phyloP scores from a whole-genome alignment of 257 asterid species.

The Solanum verrucosum region DNA sequence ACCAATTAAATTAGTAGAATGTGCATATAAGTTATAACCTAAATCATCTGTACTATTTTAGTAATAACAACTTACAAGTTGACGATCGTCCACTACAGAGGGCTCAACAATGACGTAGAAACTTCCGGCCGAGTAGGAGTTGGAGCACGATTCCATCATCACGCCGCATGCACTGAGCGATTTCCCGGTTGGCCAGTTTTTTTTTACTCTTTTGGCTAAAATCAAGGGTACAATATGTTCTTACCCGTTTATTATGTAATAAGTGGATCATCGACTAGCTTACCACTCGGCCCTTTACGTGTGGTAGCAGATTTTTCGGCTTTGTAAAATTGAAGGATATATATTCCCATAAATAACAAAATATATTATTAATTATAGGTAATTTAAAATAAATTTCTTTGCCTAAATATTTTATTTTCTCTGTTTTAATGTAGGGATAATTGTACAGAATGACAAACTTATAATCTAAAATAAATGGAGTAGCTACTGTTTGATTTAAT shows the following conservation, averaged over 20 bases:
- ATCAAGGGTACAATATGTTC: not conserved
- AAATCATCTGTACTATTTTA: not conserved
- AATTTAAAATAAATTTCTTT: not conserved
- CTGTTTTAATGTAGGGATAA: no score
- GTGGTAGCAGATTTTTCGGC: not conserved
- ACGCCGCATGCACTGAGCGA: not conserved
- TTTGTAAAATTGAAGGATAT: not conserved
- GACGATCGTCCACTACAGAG: not conserved
- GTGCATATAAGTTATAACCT: not conserved
- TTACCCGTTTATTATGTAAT: not conserved
- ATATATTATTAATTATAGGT: not conserved
- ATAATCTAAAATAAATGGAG: no score
- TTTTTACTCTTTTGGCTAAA: not conserved
- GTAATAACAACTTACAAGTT: not conserved
- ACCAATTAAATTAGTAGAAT: not conserved
- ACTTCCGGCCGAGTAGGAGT: not conserved
- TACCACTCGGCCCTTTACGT: not conserved
- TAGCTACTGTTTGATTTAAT: no score
- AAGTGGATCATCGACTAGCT: not conserved
- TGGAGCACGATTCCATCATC: not conserved
- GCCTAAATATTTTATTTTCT: no score
- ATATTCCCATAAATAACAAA: not conserved
- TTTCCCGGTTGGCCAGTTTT: not conserved
- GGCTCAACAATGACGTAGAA: not conserved
- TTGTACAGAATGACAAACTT: no score